Evolutionary conservation across 2,329 filamentous ascomycete genomes (phyloP).

Genomic region (Teratosphaeria zuluensis): DNA sequence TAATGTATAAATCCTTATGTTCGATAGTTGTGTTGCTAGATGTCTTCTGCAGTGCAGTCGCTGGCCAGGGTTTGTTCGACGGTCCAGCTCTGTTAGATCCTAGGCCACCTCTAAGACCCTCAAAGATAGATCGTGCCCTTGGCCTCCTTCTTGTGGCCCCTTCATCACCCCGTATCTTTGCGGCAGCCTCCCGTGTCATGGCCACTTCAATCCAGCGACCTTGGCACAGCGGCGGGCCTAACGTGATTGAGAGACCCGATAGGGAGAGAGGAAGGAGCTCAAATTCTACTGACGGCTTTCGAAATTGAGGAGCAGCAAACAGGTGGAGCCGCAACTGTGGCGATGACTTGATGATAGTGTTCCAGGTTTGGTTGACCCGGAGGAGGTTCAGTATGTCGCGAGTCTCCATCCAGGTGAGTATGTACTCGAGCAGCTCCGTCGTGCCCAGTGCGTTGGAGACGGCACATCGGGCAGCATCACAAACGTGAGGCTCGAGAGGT

Average conservation of each 20-base stretch:
- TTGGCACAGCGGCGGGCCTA: constrained; percentile 11
- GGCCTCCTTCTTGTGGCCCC: constrained; percentile 2
- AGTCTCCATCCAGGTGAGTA: constrained; percentile 13
- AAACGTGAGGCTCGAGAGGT: constrained; percentile 4
- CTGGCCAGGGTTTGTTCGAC: constrained; percentile 9
- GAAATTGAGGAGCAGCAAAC: constrained; percentile 15
- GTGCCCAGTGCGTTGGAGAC: constrained; percentile 13
- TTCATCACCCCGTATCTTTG: constrained; percentile 2
- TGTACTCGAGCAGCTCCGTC: constrained; percentile 16
- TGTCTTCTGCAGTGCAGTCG: background rate
- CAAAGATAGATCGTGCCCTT: constrained; percentile 12
- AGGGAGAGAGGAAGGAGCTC: constrained; percentile 13
- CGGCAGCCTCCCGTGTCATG: constrained; percentile 13
- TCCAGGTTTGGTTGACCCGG: constrained; percentile 11
- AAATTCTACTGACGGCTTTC: constrained; percentile 10
- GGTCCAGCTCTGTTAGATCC: constrained; percentile 2
- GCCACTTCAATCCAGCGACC: constrained; percentile 18
- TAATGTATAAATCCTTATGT: constrained; percentile 12
- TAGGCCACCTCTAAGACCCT: constrained; percentile 12
- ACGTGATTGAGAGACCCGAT: constrained; percentile 15
- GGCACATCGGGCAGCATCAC: constrained; percentile 9
- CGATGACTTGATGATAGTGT: constrained; percentile 9
- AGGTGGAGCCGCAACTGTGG: constrained; percentile 16
- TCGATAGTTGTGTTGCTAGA: background rate
- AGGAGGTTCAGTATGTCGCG: constrained; percentile 10